phyloP scores from a whole-genome alignment of 768 basidiomycete species.

The Pisolithus microcarpus region DNA sequence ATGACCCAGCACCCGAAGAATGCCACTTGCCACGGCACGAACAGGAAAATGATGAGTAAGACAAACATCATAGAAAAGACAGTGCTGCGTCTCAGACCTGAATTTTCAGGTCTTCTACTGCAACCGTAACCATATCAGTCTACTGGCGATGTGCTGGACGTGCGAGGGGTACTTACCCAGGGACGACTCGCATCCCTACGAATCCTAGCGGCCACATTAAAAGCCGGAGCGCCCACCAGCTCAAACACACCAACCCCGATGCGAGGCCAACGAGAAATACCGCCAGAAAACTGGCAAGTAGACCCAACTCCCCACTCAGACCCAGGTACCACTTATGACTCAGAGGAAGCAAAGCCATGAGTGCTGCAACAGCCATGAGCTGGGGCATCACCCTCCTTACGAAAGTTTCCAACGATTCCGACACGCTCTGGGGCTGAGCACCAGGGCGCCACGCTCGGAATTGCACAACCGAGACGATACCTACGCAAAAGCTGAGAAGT shows the following conservation, averaged over 20 bases:
- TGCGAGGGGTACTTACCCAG: constrained; percentile 9
- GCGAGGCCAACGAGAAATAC: constrained; percentile 50
- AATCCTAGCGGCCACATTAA: constrained; percentile 41
- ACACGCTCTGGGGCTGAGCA: constrained; percentile 36
- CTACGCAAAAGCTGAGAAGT: constrained; percentile 65
- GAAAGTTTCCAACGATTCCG: constrained; percentile 44
- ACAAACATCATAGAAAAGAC: constrained; percentile 55
- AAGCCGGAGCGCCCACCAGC: constrained; percentile 46
- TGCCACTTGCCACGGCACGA: constrained; percentile 91
- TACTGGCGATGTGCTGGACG: background rate
- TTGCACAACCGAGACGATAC: constrained; percentile 53
- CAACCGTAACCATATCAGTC: background rate
- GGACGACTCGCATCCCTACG: constrained; percentile 5
- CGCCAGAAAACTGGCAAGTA: constrained; percentile 37
- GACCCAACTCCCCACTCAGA: constrained; percentile 43
- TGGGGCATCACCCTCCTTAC: constrained; percentile 31
- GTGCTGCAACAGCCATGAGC: constrained; percentile 38
- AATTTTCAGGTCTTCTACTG: constrained; percentile 25
- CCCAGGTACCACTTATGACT: constrained; percentile 54
- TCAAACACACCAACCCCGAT: constrained; percentile 56
- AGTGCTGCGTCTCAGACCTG: constrained; percentile 39
- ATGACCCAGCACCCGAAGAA: constrained; percentile 81
- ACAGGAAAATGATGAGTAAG: constrained; percentile 55
- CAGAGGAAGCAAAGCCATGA: constrained; percentile 50
- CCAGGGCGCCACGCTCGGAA: constrained; percentile 42